Evolutionary conservation across 148 eudicot genomes (phyloP).

Genomic region (Beta vulgaris): DNA sequence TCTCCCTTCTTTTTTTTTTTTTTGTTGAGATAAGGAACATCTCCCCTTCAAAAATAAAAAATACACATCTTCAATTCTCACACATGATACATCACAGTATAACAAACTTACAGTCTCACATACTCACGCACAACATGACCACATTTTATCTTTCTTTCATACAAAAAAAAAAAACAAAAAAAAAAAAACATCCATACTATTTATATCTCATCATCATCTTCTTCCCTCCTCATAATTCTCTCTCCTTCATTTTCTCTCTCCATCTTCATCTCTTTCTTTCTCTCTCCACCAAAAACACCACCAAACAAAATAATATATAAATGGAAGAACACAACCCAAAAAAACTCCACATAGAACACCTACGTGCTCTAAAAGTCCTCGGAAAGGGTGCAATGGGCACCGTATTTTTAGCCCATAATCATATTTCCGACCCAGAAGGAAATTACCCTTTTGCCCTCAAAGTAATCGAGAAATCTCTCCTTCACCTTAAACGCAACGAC

Average conservation of each 20-base stretch:
- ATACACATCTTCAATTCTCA: neutral
- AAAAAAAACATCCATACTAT: constrained; percentile 10
- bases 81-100: constrained; percentile 4
- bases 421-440: constrained; percentile 37
- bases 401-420: constrained; percentile 67
- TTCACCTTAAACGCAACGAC: constrained; percentile 36
- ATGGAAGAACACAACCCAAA: constrained; percentile 14
- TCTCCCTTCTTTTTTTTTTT: no score
- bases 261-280: constrained; percentile 3
- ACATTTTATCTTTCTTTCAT: neutral
- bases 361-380: constrained; percentile 58
- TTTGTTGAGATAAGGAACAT: no score
- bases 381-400: constrained; percentile 98
- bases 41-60: no score
- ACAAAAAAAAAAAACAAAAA: neutral
- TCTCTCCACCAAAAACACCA: neutral
- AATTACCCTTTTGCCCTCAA: constrained; percentile 54
- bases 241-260: constrained; percentile 13
- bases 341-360: constrained; percentile 42
- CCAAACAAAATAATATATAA: constrained; percentile 18
- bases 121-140: constrained; percentile 6
- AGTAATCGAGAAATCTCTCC: constrained; percentile 51
- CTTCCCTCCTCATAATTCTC: neutral
- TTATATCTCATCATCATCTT: constrained; percentile 14
- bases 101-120: neutral